phyloP scores from a whole-genome alignment of 148 eudicot species.

The Spergularia marina region DNA sequence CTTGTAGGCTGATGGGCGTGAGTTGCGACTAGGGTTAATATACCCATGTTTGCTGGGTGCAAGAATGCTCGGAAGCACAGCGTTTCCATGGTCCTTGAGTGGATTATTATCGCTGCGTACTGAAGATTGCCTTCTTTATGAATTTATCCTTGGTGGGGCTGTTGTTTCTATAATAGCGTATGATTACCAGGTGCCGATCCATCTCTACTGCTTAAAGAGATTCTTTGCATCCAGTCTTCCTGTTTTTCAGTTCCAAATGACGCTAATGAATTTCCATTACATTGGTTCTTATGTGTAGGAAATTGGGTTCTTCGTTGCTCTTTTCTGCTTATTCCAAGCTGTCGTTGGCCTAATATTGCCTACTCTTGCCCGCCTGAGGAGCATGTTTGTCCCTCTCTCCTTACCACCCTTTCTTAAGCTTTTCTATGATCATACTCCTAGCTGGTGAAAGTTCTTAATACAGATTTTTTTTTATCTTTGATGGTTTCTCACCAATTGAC shows the following conservation, averaged over 20 bases:
- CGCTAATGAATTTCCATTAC: neutral
- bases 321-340: conserved; percentile 75
- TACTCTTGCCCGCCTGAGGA: conserved; percentile 83
- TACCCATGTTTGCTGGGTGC: conserved; percentile 92
- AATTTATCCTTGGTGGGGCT: conserved; percentile 50
- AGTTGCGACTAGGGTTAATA: conserved; percentile 69
- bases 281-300: conserved; percentile 48
- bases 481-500: neutral
- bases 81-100: conserved; percentile 70
- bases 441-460: neutral
- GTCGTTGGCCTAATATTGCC: conserved; percentile 75
- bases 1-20: conserved; percentile 93
- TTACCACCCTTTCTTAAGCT: neutral
- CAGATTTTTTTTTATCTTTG: neutral
- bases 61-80: conserved; percentile 91
- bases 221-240: conserved; percentile 3
- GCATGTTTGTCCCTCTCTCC: conserved; percentile 46
- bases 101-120: conserved; percentile 58
- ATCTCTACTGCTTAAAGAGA: neutral
- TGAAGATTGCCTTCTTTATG: conserved; percentile 70
- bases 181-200: conserved; percentile 76
- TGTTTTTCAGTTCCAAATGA: neutral
- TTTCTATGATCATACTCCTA: neutral
- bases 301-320: conserved; percentile 62
- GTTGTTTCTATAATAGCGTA: conserved; percentile 69